Base-by-base conservation (phyloP, 1,284 basidiomycete genomes). In the Heterobasidion irregulare region DNA sequence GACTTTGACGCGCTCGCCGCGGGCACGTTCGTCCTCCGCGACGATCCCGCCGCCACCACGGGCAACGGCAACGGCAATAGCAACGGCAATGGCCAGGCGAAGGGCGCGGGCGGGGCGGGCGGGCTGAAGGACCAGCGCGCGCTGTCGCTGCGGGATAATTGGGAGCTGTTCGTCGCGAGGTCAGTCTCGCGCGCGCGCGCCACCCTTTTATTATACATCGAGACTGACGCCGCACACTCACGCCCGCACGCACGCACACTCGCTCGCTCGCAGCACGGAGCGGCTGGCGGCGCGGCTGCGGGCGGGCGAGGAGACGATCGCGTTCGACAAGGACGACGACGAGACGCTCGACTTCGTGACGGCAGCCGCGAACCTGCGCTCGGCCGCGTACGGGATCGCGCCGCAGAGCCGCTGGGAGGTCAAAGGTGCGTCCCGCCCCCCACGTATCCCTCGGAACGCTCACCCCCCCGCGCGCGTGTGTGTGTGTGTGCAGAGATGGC, bases 311-410 rank as follows among this genome's bases (percentile, higher is more conserved):
- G 79, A 87, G 15, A 85, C 82, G 0, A 89, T 99, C 51, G 76
- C 85, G 0, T 99, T 98, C 64, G 97, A 99, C 76, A 99, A 99
- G 70, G 97, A 99, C 68, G 97, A 99, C 65, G 90, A 94, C 44
- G 95, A 98, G 63, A 90, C 94, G 0, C 81, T 99, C 9, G 93
- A 98, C 70, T 98, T 99, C 67, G 95, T 98, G 36, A 93, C 94
- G 0, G 90, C 96, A 2, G 83, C 94, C 0, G 89, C 94, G 6
- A 99, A 99, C 72, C 75, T 99, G 44, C 86, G 96, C 5, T 92
- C 93, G 0, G 81, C 82, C 6, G 92, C 94, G 0, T 98, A 98
- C 68, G 86, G 86, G 6, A 99, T 99, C 50, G 78, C 82, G 8
- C 77, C 78, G 1, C 94, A 96, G 74, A 98, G 94, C 2, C 82